These are phyloP conservation scores for Saccharomycopsis crataegensis DNA, from an alignment of 1,139 yeast species.

Conservation along the genomic window DNA sequence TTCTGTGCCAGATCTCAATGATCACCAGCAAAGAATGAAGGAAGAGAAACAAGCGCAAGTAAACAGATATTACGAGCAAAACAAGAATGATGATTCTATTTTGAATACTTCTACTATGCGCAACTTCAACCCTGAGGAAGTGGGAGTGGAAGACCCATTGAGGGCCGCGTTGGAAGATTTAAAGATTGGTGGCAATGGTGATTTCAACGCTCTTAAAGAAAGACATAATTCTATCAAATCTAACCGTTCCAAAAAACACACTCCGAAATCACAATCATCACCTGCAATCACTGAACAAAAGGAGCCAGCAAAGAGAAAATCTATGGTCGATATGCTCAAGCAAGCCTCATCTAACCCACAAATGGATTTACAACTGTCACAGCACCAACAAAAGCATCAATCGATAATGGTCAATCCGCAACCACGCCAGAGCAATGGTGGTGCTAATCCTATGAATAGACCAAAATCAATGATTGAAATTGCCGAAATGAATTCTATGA, in stretches of 20 bases:
- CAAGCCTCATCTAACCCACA: background rate
- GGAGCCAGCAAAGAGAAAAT: conserved; percentile 17
- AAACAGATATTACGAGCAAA: conserved; percentile 17
- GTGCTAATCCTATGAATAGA: conserved; percentile 22
- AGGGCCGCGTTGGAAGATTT: conserved; percentile 59
- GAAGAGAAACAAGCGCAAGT: conserved; percentile 18
- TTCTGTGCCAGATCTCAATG: background rate
- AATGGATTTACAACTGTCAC: conserved; percentile 8
- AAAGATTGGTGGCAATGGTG: conserved; percentile 59
- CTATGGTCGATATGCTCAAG: conserved; percentile 1
- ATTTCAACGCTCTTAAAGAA: conserved; percentile 29
- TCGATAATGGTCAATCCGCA: background rate
- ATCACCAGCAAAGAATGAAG: background rate
- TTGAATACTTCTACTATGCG: conserved; percentile 19
- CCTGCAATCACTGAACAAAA: conserved; percentile 10
- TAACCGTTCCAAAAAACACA: conserved; percentile 13
- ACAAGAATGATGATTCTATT: conserved; percentile 18
- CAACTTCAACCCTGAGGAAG: conserved; percentile 17
- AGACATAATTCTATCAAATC: conserved; percentile 11
- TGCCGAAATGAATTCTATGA: conserved; percentile 13
- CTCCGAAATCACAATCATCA: background rate
- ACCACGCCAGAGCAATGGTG: no score
- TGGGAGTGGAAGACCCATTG: conserved; percentile 35
- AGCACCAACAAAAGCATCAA: conserved; percentile 11
- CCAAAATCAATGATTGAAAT: conserved; percentile 40